phyloP scores from a whole-genome alignment of 108 stramenopile genomes.

The Aurantiochytrium sp. region DNA sequence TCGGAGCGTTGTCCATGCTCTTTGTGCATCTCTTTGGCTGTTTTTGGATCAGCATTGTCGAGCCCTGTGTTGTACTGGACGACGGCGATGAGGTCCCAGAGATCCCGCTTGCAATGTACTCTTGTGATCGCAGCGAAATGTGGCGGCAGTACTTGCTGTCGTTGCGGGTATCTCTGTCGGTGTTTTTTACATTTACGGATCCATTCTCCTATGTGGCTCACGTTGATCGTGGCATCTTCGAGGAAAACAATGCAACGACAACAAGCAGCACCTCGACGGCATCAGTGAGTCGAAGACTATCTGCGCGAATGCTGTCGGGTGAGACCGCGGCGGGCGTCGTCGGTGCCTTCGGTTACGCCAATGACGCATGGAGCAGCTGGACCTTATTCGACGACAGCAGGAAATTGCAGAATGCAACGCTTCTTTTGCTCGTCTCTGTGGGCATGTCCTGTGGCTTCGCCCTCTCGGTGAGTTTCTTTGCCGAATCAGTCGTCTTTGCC shows the following conservation, averaged over 20 bases:
- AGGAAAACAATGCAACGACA: background rate
- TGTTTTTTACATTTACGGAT: background rate
- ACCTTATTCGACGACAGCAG: background rate
- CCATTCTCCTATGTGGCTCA: background rate
- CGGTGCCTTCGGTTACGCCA: background rate
- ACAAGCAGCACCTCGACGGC: background rate
- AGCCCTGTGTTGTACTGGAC: background rate
- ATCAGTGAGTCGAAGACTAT: too few species aligned
- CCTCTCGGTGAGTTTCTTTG: background rate
- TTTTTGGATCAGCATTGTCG: background rate
- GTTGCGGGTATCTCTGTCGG: background rate
- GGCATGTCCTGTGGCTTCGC: background rate
- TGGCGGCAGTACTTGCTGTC: background rate
- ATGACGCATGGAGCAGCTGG: background rate
- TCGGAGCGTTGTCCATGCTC: background rate
- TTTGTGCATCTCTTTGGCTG: background rate
- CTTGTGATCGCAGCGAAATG: background rate
- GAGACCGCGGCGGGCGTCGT: background rate
- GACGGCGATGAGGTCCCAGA: background rate
- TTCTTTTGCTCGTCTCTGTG: background rate
- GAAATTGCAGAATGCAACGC: background rate
- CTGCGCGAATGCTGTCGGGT: too few species aligned
- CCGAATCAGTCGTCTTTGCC: background rate
- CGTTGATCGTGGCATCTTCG: background rate
- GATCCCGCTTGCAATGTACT: background rate